Base-by-base conservation (phyloP, 352 stramenopile species). In the Phytophthora multivora region DNA sequence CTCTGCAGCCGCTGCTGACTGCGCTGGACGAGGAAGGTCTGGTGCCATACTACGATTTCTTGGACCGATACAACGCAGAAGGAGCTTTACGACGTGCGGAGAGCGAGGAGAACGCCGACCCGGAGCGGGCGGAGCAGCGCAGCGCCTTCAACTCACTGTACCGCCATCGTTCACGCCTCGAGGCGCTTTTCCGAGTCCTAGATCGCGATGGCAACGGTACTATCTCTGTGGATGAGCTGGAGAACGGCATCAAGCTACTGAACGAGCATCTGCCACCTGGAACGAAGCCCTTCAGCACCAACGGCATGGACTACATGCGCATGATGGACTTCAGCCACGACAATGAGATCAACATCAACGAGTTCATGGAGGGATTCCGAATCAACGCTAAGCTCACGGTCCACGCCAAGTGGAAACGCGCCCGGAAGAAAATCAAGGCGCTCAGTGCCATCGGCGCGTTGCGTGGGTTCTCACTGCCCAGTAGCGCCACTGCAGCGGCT, bases 331-430 rank as follows among this genome's bases (percentile, higher is more conserved):
- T 95, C 41, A 89, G 73, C 26, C 77, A 90, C 59, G 84, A 95
- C 60, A 91, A 92, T 47, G 79, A 93, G 57, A 88, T 95, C 69
- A 93, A 95, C 73, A 95, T 95, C 54, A 95, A 95, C 62, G 86
- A 95, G 77, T 95, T 95, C 58, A 91, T 95, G 79, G 86, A 95
- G 50, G 85, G 86, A 50, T 95, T 95, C 68, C 83, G 86, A 30
- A 89, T 95, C 51, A 91, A 92, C 45, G 86, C 86, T 31, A 93
- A 89, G 63, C 74, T 95, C 41, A 95, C 86, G 23, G 82, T 91
- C 15, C 82, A 91, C 47, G 86, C 86, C 51, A 95, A 95, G 69
- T 95, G 86, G 86, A 91, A 89, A 68, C 84, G 86, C 55, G 84
- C 86, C 23, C 72, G 79, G n/a, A 93, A 91, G 71, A 95, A 95